These are phyloP conservation scores for Plenodomus biglobosus DNA, from an alignment of 2,329 filamentous ascomycete species.

Conservation along the genomic window DNA sequence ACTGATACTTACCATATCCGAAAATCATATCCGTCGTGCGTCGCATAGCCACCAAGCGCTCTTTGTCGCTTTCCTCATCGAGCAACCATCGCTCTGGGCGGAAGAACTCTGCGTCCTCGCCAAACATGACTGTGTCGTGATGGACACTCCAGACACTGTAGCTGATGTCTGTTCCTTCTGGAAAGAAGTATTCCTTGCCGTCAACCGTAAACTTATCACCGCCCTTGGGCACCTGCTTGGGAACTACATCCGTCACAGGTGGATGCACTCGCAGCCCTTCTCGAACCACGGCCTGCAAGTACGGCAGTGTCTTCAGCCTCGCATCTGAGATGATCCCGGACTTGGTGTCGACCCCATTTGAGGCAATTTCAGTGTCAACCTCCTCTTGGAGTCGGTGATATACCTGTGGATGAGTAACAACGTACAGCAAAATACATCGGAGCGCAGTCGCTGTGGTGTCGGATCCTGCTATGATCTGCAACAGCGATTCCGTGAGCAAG, in stretches of 20 bases:
- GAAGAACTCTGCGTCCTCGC: slow-evolving; percentile 48
- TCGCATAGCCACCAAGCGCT: slow-evolving; percentile 24
- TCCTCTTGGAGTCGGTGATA: slow-evolving; percentile 51
- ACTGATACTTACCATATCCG: slow-evolving; percentile 37
- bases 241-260: slow-evolving; percentile 29
- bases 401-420: slow-evolving; percentile 53
- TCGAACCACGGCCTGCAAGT: slow-evolving; percentile 51
- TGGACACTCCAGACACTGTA: slow-evolving; percentile 27
- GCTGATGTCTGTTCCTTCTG: slow-evolving; percentile 31
- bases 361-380: slow-evolving; percentile 42
- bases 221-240: slow-evolving; percentile 27
- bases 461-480: slow-evolving; percentile 56
- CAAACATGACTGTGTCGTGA: slow-evolving; percentile 27
- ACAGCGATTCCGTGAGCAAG: slow-evolving; percentile 46
- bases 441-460: slow-evolving; percentile 61
- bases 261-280: slow-evolving; percentile 49
- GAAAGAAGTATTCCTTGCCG: slow-evolving; percentile 23
- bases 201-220: slow-evolving; percentile 29
- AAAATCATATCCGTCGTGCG: slow-evolving; percentile 34
- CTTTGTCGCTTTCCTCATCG: slow-evolving; percentile 11
- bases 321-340: slow-evolving; percentile 50
- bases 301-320: slow-evolving; percentile 43
- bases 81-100: slow-evolving; percentile 53
- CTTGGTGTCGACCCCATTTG: slow-evolving; percentile 14
- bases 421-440: slow-evolving; percentile 54